A percentile compares a stretch with the other conserved stretches of the same genome.
phyloP scores from a whole-genome alignment of 2,329 filamentous ascomycete genomes.

The Alternaria triticina region DNA sequence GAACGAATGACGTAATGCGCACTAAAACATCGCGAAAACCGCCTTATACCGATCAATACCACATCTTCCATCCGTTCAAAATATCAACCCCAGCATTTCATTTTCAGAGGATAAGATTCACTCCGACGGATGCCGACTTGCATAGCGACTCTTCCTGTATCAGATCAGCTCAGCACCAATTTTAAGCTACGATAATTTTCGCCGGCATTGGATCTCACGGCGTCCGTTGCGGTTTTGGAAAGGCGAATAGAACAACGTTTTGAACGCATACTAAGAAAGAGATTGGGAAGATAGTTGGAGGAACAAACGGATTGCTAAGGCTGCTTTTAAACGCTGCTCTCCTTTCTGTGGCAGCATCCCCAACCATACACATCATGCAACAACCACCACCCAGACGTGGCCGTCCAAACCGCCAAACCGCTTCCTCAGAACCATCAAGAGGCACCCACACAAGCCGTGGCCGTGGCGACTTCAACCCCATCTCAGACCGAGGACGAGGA shows the following conservation, averaged over 20 bases:
- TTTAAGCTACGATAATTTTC: not conserved
- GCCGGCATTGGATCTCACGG: not conserved
- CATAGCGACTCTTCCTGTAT: not conserved
- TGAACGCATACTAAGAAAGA: not conserved
- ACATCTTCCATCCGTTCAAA: not conserved
- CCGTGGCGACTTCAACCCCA: conserved; percentile 1
- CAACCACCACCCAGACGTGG: conserved; percentile 20
- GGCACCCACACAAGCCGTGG: not conserved
- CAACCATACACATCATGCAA: not conserved
- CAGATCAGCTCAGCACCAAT: too few species aligned
- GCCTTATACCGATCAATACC: not conserved
- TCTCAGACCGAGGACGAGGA: conserved; percentile 9
- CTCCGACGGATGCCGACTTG: not conserved
- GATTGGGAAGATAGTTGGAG: not conserved
- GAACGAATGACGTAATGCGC: conserved; percentile 7
- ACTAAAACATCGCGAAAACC: not conserved
- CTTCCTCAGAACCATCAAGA: conserved; percentile 12
- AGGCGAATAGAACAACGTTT: not conserved
- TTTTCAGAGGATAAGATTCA: not conserved
- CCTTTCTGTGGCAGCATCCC: not conserved
- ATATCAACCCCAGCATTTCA: not conserved
- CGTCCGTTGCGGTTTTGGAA: not conserved
- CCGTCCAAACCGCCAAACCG: conserved; percentile 37
- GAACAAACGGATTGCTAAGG: not conserved
- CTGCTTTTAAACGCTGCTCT: not conserved